A percentile compares a stretch with the other conserved stretches of the same genome.
These are phyloP conservation scores for Solanum acaule DNA, from an alignment of 257 asterid species.

Conservation along the genomic window DNA sequence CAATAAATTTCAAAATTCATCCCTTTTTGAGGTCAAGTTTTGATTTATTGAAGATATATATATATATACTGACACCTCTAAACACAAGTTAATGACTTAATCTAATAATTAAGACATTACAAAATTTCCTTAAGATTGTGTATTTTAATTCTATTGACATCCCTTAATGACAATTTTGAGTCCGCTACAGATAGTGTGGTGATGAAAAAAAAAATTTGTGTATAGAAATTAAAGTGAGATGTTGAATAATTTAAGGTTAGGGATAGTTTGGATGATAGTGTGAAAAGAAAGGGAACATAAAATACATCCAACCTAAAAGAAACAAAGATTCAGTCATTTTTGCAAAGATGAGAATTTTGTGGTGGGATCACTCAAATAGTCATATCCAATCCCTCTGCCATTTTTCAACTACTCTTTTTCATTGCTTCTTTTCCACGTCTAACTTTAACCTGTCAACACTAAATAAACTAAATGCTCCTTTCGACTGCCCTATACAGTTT, in stretches of 20 bases:
- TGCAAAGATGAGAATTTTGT: background rate
- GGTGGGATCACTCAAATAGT: background rate
- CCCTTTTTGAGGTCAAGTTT: too few relatives aligned
- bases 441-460: background rate
- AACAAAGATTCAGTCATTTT: background rate
- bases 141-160: background rate
- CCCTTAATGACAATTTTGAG: background rate
- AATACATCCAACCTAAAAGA: background rate
- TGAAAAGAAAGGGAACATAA: background rate
- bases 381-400: background rate
- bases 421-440: conserved; percentile 34
- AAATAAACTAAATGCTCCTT: background rate
- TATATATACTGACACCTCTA: background rate
- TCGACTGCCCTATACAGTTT: background rate
- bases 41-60: too few relatives aligned
- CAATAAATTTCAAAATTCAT: too few relatives aligned
- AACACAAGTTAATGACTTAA: too few relatives aligned
- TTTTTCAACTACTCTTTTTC: background rate
- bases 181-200: background rate
- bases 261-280: background rate
- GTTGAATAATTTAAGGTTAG: background rate
- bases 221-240: background rate
- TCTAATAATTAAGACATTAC: too few relatives aligned
- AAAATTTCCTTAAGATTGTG: too few relatives aligned
- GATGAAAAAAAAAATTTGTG: background rate